Base-by-base conservation (phyloP, 257 asterid species). In the Osmanthus fragrans region DNA sequence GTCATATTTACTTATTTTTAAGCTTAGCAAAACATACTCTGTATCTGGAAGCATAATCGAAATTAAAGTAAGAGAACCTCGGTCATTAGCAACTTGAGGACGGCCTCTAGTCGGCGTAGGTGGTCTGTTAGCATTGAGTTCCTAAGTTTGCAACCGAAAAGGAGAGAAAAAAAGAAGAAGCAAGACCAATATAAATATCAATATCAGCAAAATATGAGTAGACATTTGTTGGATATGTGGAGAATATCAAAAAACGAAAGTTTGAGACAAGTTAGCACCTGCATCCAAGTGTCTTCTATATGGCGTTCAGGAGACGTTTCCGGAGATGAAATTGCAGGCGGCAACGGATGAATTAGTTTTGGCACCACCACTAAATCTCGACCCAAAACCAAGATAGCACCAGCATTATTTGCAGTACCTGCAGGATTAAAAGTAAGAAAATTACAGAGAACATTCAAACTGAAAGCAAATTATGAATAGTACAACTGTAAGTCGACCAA, bases 51-150 rank as follows among this genome's bases (percentile, higher is more conserved):
- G 68, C 70, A 49, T 80, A 85, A 75, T 77, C 90, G 89, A 92
- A 84, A 90, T 87, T 96, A 95, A 94, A 66, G 97, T 89, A 73
- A 92, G 96, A 84, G 98, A 92, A 87, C 98, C 98, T 89, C 97
- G 92, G 74, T 96, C 99, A 39, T 86, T 92, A 58, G 95, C 75
- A 75, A 84, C 99, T 88, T 91, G 97, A 76, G 98, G 98, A 42
- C 98, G 97, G 27, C 99, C 97, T 87, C 99, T 86, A 74, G 99
- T 96, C 19, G 99, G 99, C 13, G 99, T 96, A 32, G 99, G 92
- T 13, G 99, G 99, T 29, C 98, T 87, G 79, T 96, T 94, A 75
- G 98, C 98, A 85, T 94, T 96, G 68, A 96, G 97, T 83, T 96
- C 99, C 99, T 96, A 78, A 70, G 25, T 79, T 75, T 73, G 64